Evolutionary conservation across 805 yeast species (phyloP).

Genomic region (Sugiyamaella boreocaroliniensis): DNA sequence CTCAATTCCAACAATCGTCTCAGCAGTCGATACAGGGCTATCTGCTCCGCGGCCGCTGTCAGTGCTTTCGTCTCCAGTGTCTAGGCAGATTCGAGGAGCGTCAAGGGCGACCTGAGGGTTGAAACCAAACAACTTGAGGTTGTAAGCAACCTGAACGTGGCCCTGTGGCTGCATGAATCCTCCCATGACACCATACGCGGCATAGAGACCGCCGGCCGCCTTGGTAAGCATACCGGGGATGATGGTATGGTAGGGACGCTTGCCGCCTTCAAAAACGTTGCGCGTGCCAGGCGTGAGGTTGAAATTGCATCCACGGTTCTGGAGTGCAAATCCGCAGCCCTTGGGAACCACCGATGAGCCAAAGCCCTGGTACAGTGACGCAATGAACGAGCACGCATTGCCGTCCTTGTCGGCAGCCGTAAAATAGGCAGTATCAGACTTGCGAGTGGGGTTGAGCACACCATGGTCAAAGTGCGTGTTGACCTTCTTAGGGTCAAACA

Average conservation of each 20-base stretch:
- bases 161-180: conserved; percentile 86
- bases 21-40: conserved; percentile 52
- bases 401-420: conserved; percentile 60
- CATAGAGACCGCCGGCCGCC: conserved; percentile 40
- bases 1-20: conserved; percentile 56
- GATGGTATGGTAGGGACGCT: conserved; percentile 76
- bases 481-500: conserved; percentile 38
- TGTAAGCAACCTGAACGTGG: conserved; percentile 69
- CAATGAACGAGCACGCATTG: conserved; percentile 77
- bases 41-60: conserved; percentile 54
- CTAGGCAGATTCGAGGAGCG: conserved; percentile 64
- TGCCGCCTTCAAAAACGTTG: conserved; percentile 60
- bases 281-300: conserved; percentile 49
- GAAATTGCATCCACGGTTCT: conserved; percentile 74
- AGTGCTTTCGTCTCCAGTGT: conserved; percentile 46
- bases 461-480: conserved; percentile 42
- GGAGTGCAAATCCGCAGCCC: conserved; percentile 57
- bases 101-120: conserved; percentile 71
- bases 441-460: conserved; percentile 43
- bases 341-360: conserved; percentile 64
- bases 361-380: conserved; percentile 62
- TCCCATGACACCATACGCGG: conserved; percentile 79
- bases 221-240: conserved; percentile 74
- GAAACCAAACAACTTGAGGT: conserved; percentile 53
- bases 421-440: conserved; percentile 68